phyloP scores from a whole-genome alignment of 106 monocot genomes.

The Posidonia australis region DNA sequence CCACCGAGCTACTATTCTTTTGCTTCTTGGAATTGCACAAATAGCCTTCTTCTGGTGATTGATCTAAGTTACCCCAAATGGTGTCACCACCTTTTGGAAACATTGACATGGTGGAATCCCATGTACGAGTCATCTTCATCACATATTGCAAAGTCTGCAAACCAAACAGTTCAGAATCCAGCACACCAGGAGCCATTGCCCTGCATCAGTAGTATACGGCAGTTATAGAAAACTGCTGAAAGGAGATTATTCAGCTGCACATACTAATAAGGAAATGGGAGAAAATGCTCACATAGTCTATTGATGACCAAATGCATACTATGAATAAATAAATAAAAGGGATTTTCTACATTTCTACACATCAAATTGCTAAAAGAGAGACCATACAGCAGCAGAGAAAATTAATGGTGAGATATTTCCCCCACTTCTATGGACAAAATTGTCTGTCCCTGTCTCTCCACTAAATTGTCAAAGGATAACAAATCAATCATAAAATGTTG shows the following conservation, averaged over 20 bases:
- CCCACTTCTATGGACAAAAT: too few relatives aligned
- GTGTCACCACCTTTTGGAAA: constrained; percentile 97
- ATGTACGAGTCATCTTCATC: constrained; percentile 97
- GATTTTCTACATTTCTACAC: neutral
- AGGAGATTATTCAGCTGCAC: neutral
- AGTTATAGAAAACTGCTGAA: neutral
- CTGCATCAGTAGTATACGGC: constrained; percentile 21
- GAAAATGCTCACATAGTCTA: neutral
- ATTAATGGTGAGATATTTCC: too few relatives aligned
- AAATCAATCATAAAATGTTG: too few relatives aligned
- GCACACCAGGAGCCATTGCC: constrained; percentile 88
- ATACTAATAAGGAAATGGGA: neutral
- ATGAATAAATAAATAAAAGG: neutral
- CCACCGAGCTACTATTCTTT: constrained; percentile 36
- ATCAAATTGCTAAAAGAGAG: neutral
- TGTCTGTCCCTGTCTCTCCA: too few relatives aligned
- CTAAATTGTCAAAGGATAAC: too few relatives aligned
- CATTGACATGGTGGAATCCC: constrained; percentile 99
- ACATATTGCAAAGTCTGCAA: constrained; percentile 82
- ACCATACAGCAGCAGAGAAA: too few relatives aligned
- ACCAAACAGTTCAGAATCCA: constrained; percentile 82
- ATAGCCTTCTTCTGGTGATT: constrained; percentile 82
- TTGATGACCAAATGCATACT: neutral
- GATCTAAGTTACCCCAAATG: constrained; percentile 93
- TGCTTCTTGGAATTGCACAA: constrained; percentile 43